Percentiles rank a stretch among this genome's conserved stretches.
phyloP scores from a whole-genome alignment of 331 rosid genomes.

The Malus hybrid region DNA sequence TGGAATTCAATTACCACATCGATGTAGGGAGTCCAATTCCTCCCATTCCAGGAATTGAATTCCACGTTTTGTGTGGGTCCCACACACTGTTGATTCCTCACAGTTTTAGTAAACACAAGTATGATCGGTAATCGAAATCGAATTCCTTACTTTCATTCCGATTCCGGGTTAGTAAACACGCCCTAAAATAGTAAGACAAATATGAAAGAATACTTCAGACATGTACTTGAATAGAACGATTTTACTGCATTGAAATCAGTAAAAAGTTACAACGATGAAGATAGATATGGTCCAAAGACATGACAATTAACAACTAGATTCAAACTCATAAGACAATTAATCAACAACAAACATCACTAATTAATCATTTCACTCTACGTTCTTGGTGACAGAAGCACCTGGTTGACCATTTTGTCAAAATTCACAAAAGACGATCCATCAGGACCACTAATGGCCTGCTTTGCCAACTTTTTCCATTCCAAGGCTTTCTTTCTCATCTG shows the following conservation, averaged over 20 bases:
- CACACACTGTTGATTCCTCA: no score
- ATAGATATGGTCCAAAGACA: neutral
- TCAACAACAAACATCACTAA: neutral
- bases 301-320: neutral
- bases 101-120: no score
- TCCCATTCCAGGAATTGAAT: no score
- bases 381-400: neutral
- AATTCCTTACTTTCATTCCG: no score
- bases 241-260: neutral
- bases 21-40: no score
- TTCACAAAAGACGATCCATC: slow-evolving; percentile 32
- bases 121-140: no score
- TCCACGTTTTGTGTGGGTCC: no score
- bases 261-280: neutral
- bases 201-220: neutral
- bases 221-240: neutral
- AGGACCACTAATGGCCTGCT: neutral
- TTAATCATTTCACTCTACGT: neutral
- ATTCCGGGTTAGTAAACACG: no score
- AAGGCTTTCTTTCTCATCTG: slow-evolving; percentile 30
- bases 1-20: no score
- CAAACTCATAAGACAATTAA: neutral
- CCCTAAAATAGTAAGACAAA: neutral
- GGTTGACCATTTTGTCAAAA: slow-evolving; percentile 17
- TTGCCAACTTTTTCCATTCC: slow-evolving; percentile 38